Base-by-base conservation (phyloP, 2,329 filamentous ascomycete genomes). In the Sporothrix brasiliensis region DNA sequence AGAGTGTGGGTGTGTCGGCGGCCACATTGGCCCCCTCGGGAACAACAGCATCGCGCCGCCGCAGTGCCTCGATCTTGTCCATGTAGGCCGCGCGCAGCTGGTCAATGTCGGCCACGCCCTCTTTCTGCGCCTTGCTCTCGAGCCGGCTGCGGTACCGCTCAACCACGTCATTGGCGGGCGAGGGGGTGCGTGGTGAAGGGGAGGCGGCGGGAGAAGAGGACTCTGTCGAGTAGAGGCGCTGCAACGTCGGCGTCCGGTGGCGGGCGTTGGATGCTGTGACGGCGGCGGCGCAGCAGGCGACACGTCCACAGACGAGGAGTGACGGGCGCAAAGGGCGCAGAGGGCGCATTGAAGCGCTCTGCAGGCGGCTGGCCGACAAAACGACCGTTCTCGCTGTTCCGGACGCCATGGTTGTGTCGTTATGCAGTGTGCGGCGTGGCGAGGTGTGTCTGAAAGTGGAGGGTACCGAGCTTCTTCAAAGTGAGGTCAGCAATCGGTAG, bases 61-160 rank as follows among this genome's bases (percentile, higher is more conserved):
- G 88, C 75, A 94, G 81, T 34, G 88, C 82, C 50, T 88, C 78
- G 74, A 98, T 98, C 82, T 92, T 93, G 72, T 94, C 92, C 75
- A 90, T 87, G 81, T 98, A 97, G 41, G 89, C 92, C 75, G 90
- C 86, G 79, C 92, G 93, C 73, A 99, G 85, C 74, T 92, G 87
- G 34, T 91, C 88, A 58, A 96, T 87, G 78, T 91, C 88, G 74
- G 84, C 84, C 70, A 86, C 81, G n/a, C 91, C 90, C 78, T 91
- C 85, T 81, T 90, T 82, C 78, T 88, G 88, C 13, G 93, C 94
- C 81, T 97, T 97, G 74, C 86, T 83, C 74, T 91, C 87, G 73
- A 99, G 89, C 83, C 97, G 97, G 70, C 90, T 87, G 75, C 88
- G 88, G 83, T 99, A 99, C 80, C 92, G 96, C 74, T 97, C 93